Evolutionary conservation across 2,329 filamentous ascomycete species (phyloP), one percentile per base, ranked within the genome.

Genomic region (Pezicula rhizophila): DNA sequence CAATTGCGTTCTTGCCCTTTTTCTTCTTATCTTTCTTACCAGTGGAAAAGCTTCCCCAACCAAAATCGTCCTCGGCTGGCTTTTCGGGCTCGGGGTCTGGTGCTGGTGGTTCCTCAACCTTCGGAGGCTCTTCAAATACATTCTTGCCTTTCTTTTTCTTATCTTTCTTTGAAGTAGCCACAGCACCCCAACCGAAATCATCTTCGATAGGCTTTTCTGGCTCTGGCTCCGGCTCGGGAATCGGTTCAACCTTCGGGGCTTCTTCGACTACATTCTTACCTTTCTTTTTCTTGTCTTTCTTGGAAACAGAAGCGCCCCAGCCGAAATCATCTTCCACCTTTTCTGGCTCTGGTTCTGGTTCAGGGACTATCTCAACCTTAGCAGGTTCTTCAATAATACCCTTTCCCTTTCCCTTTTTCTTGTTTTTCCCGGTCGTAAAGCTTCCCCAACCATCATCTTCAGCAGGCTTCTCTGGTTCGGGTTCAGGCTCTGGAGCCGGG

Each of bases 261-360:
- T 62, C 59, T 38, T 56, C 60, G 26, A 42, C 20, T 4, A 18
- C 45, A 40, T 31, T 48, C 46, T 64, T 65, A 46, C 59, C 55
- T 51, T 62, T 66, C 58, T 72, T 73, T 59, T 71, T 70, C 46
- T 70, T 74, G 53, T 55, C 52, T 41, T 64, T 78, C 60, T 80
- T 82, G 57, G 77, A 76, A 49, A 65, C 64, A 8, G 61, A 76
- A 8, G 67, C 42, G 51, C 62, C 64, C 51, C 57, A 68, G 20
- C 65, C 71, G 71, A 74, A 82, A 5, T 69, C 68, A 55, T 76
- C 77, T 35, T 75, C 74, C 3, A 63, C 48, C 26, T 37, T 45
- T 15, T 48, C 44, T 20, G 51, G 52, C 54, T 33, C 58, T 5
- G 52, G 50, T 17, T 60, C 60, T 0, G 62, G 56, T 26, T 61